phyloP scores from a whole-genome alignment of 129 eudicot genomes.

The Gnaphalium uliginosum region DNA sequence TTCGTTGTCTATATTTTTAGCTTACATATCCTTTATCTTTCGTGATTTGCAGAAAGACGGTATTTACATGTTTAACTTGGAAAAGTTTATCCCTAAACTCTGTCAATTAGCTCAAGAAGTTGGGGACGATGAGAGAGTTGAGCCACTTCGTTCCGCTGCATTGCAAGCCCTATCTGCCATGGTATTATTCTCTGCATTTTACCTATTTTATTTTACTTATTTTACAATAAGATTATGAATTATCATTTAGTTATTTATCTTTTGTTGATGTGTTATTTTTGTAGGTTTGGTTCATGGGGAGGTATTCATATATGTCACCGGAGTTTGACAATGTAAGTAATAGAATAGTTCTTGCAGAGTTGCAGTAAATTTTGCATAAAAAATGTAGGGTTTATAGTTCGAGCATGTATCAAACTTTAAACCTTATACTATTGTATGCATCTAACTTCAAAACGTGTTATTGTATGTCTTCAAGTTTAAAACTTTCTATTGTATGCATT shows the following conservation, averaged over 20 bases:
- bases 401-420: too few species aligned
- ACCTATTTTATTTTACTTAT: not conserved
- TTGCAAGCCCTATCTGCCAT: slow-evolving; percentile 69
- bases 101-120: slow-evolving; percentile 73
- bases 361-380: not conserved
- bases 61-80: slow-evolving; percentile 72
- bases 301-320: slow-evolving; percentile 61
- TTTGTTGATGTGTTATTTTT: slow-evolving; percentile 3
- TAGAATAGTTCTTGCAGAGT: slow-evolving; percentile 18
- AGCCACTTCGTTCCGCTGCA: slow-evolving; percentile 57
- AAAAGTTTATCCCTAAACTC: slow-evolving; percentile 66
- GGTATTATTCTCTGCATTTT: slow-evolving; percentile 25
- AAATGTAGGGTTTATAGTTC: too few species aligned
- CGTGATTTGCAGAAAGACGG: slow-evolving; percentile 52
- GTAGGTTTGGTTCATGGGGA: slow-evolving; percentile 83
- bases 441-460: too few species aligned
- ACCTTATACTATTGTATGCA: too few species aligned
- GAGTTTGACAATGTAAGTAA: slow-evolving; percentile 56
- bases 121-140: slow-evolving; percentile 55
- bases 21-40: not conserved
- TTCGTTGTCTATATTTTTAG: not conserved
- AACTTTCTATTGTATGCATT: too few species aligned
- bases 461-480: too few species aligned
- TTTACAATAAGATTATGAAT: not conserved
- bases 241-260: slow-evolving; percentile 4